Evolutionary conservation across 1,284 basidiomycete genomes (phyloP).

Genomic region (Ganoderma boninense): DNA sequence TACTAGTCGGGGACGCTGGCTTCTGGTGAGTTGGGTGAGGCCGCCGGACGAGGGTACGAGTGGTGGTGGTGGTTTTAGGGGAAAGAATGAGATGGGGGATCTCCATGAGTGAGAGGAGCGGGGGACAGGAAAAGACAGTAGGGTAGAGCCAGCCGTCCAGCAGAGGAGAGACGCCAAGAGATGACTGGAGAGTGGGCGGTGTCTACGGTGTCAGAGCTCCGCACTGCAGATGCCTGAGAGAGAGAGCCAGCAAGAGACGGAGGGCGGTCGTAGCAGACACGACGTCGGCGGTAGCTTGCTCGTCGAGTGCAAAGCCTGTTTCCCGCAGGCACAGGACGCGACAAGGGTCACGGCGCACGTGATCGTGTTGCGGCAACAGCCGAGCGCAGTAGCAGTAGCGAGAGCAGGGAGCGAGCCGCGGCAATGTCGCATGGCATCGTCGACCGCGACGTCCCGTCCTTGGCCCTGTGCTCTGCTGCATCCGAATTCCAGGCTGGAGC

Average conservation of each 20-base stretch:
- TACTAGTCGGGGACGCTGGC: background rate
- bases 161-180: background rate
- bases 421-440: background rate
- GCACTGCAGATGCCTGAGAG: conserved; percentile 23
- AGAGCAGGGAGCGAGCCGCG: background rate
- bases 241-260: no score
- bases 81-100: conserved; percentile 17
- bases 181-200: background rate
- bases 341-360: conserved; percentile 18
- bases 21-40: background rate
- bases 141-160: conserved; percentile 20
- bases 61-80: conserved; percentile 9
- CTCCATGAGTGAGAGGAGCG: conserved; percentile 21
- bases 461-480: background rate
- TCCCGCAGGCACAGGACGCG: conserved; percentile 10
- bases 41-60: background rate
- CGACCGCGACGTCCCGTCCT: background rate
- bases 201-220: conserved; percentile 24
- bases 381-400: background rate
- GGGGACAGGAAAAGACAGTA: conserved; percentile 27
- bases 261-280: background rate
- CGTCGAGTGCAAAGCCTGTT: conserved; percentile 1
- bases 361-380: conserved; percentile 28
- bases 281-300: background rate
- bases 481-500: background rate